phyloP scores from a whole-genome alignment of 1,139 yeast genomes.

The Candida sanyaensis region DNA sequence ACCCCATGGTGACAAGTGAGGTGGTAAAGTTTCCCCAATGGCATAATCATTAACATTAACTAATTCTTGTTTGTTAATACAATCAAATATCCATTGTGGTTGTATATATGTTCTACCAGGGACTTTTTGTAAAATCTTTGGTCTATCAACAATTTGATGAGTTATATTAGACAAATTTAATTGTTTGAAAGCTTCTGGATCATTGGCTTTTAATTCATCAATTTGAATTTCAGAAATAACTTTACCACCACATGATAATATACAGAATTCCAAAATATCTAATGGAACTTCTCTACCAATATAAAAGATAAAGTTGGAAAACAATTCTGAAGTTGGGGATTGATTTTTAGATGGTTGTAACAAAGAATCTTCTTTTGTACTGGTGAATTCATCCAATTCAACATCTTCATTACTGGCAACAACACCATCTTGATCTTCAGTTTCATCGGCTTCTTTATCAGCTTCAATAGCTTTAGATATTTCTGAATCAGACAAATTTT shows the following conservation, averaged over 20 bases:
- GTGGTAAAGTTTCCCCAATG: slow-evolving; percentile 94
- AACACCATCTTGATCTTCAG: slow-evolving; percentile 37
- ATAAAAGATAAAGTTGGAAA: slow-evolving; percentile 75
- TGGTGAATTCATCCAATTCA: slow-evolving; percentile 67
- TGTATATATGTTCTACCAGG: slow-evolving; percentile 93
- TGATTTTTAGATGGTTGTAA: slow-evolving; percentile 74
- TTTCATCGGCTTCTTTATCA: slow-evolving; percentile 37
- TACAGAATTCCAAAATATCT: slow-evolving; percentile 85
- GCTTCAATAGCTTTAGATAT: slow-evolving; percentile 54
- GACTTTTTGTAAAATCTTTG: slow-evolving; percentile 71
- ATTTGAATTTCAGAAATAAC: slow-evolving; percentile 84
- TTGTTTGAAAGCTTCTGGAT: slow-evolving; percentile 40
- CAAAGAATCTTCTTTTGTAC: slow-evolving; percentile 73
- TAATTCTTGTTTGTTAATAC: slow-evolving; percentile 75
- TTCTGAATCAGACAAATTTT: slow-evolving; percentile 43
- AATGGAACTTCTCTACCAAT: slow-evolving; percentile 96
- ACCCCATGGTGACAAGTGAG: slow-evolving; percentile 99
- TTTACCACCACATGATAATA: slow-evolving; percentile 85
- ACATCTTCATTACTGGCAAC: slow-evolving; percentile 46
- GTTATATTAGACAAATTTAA: slow-evolving; percentile 73
- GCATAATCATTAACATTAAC: slow-evolving; percentile 79
- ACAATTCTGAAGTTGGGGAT: slow-evolving; percentile 61
- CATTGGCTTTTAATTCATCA: slow-evolving; percentile 63
- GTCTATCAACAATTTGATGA: slow-evolving; percentile 94
- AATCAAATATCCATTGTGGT: slow-evolving; percentile 98